Percentiles rank a stretch among this genome's conserved stretches.
These are phyloP conservation scores for Coemansia sp. DNA, from an alignment of 192 early-diverging fungal genomes.

Conservation along the genomic window DNA sequence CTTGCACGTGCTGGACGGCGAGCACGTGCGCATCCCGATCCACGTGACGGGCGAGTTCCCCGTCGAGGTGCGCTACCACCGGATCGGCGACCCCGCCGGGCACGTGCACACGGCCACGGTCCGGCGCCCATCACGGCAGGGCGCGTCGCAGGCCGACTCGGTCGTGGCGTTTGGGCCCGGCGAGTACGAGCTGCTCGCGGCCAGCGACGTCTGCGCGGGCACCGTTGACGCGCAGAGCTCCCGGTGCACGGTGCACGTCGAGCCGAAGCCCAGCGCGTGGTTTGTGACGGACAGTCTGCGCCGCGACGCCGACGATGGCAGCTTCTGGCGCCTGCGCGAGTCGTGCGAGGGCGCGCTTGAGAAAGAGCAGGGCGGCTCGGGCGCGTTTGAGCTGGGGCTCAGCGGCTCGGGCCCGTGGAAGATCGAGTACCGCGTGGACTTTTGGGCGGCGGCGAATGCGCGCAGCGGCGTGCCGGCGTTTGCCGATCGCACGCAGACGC, in stretches of 20 bases:
- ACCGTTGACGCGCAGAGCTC: constrained; percentile 20
- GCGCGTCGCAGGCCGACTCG: constrained; percentile 5
- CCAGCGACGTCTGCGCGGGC: constrained; percentile 31
- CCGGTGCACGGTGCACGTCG: constrained; percentile 39
- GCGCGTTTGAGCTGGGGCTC: constrained; percentile 33
- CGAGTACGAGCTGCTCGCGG: constrained; percentile 41
- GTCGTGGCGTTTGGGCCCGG: constrained; percentile 39
- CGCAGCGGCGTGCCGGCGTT: constrained; percentile 17
- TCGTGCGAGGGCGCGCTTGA: constrained; percentile 25
- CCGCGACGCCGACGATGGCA: neutral
- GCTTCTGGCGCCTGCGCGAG: constrained; percentile 20
- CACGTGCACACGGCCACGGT: constrained; percentile 13
- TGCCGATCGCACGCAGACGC: constrained; percentile 28
- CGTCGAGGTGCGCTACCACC: constrained; percentile 34
- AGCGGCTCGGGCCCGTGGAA: constrained; percentile 45
- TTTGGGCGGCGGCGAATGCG: constrained; percentile 22
- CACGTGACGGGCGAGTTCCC: constrained; percentile 34
- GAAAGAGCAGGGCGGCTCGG: too few species aligned
- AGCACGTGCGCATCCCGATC: constrained; percentile 32
- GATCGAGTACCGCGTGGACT: constrained; percentile 43
- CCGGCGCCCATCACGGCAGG: constrained; percentile 3
- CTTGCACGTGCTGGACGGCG: constrained; percentile 31
- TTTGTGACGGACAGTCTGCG: constrained; percentile 23
- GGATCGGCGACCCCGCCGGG: constrained; percentile 11
- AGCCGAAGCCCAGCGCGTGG: constrained; percentile 42